phyloP scores from a whole-genome alignment of 2,329 filamentous ascomycete genomes.

The Fusarium nanum region DNA sequence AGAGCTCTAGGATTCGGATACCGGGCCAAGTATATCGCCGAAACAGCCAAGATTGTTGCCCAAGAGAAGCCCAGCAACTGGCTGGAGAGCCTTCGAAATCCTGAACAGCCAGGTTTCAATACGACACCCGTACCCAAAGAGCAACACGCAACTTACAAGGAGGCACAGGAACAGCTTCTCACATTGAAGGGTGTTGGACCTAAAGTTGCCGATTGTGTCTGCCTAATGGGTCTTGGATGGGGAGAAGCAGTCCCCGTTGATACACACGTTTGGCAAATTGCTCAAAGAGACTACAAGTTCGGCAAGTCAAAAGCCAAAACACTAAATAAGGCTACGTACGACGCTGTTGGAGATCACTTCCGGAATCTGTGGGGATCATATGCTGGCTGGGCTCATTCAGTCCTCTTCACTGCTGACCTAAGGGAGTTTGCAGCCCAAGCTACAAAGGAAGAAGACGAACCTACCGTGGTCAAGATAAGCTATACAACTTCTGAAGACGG shows the following conservation, averaged over 20 bases:
- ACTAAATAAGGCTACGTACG: constrained; percentile 88
- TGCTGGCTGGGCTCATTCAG: constrained; percentile 97
- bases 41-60: constrained; percentile 82
- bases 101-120: constrained; percentile 72
- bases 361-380: constrained; percentile 89
- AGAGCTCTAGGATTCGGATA: constrained; percentile 93
- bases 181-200: constrained; percentile 89
- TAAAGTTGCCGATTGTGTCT: constrained; percentile 97
- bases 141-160: constrained; percentile 73
- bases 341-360: constrained; percentile 91
- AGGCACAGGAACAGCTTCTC: constrained; percentile 84
- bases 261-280: constrained; percentile 99
- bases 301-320: constrained; percentile 86
- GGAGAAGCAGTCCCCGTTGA: constrained; percentile 95
- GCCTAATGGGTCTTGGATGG: constrained; percentile 96
- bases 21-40: constrained; percentile 89
- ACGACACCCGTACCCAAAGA: constrained; percentile 58
- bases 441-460: constrained; percentile 24
- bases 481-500: constrained; percentile 26
- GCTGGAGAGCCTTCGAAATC: constrained; percentile 83
- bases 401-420: constrained; percentile 93
- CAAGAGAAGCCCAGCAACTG: constrained; percentile 75
- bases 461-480: constrained; percentile 25
- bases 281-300: constrained; percentile 94
- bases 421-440: constrained; percentile 81